Evolutionary conservation across 208 protist species (phyloP).

Genomic region (Trypanosoma lewisi): DNA sequence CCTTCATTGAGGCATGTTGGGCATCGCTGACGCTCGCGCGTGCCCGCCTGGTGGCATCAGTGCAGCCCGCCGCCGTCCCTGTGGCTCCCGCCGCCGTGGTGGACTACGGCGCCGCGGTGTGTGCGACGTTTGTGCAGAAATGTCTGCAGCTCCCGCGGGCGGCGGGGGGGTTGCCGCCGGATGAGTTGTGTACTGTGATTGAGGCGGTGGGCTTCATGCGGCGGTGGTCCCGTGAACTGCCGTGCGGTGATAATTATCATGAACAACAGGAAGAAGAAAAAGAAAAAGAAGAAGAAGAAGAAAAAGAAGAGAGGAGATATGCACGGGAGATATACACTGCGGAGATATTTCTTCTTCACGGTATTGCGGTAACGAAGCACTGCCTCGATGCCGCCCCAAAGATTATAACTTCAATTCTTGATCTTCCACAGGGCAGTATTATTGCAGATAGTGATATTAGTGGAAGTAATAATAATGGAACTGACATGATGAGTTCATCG

Average conservation of each 20-base stretch:
- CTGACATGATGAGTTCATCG: no score
- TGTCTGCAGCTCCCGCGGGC: conserved; percentile 33
- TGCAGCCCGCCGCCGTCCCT: conserved; percentile 20
- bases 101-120: conserved; percentile 33
- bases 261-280: no score
- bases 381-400: conserved; percentile 39
- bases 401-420: conserved; percentile 21
- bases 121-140: conserved; percentile 31
- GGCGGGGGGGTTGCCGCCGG: conserved; percentile 27
- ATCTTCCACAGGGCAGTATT: no score
- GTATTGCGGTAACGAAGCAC: conserved; percentile 51
- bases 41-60: conserved; percentile 30
- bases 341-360: conserved; percentile 48
- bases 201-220: conserved; percentile 45
- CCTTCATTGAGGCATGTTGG: conserved; percentile 19
- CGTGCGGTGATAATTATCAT: no score
- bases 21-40: conserved; percentile 43
- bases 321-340: conserved; percentile 25
- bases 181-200: conserved; percentile 58
- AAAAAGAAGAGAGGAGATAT: conserved; percentile 5
- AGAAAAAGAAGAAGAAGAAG: no score
- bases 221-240: neutral
- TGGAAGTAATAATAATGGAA: no score
- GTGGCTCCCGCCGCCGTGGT: conserved; percentile 11
- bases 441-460: no score